Evolutionary conservation across 805 yeast genomes (phyloP).

Genomic region (Starmerella roubikii): DNA sequence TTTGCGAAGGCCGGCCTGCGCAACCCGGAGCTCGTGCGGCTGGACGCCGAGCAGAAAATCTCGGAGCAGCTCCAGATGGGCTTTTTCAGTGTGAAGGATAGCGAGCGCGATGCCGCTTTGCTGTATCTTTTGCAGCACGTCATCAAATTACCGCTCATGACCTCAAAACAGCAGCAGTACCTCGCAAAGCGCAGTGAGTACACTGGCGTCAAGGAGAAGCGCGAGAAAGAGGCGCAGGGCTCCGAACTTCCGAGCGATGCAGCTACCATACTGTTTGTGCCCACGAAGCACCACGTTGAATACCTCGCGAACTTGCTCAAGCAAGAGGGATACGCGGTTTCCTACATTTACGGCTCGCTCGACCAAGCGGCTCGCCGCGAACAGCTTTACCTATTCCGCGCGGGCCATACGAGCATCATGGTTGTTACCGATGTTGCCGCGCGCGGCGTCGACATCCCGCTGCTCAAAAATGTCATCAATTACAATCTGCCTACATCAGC

Average conservation of each 20-base stretch:
- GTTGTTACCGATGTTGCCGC: conserved; percentile 94
- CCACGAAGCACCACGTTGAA: conserved; percentile 96
- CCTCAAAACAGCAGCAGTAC: conserved; percentile 49
- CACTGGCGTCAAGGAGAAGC: conserved; percentile 34
- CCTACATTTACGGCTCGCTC: conserved; percentile 85
- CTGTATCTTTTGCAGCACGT: conserved; percentile 66
- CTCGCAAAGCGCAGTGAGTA: conserved; percentile 39
- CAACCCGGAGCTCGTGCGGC: conserved; percentile 81
- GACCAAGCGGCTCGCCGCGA: conserved; percentile 91
- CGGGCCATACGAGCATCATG: conserved; percentile 70
- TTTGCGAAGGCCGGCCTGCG: conserved; percentile 94
- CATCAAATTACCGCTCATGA: conserved; percentile 70
- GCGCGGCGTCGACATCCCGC: conserved; percentile 96
- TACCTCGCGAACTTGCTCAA: conserved; percentile 59
- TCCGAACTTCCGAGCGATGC: conserved; percentile 69
- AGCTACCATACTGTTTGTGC: conserved; percentile 88
- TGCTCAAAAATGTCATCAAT: conserved; percentile 87
- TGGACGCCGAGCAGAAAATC: conserved; percentile 84
- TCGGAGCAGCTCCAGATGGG: conserved; percentile 87
- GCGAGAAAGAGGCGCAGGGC: conserved; percentile 58
- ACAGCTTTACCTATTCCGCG: conserved; percentile 71
- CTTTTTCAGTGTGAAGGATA: conserved; percentile 63
- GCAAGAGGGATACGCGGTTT: conserved; percentile 70
- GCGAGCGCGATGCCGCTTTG: conserved; percentile 82
- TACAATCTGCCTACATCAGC: conserved; percentile 84